A percentile compares a stretch with the other conserved stretches of the same genome.
phyloP scores from a whole-genome alignment of 2,329 filamentous ascomycete genomes.

The Pestalotiopsis sp. region DNA sequence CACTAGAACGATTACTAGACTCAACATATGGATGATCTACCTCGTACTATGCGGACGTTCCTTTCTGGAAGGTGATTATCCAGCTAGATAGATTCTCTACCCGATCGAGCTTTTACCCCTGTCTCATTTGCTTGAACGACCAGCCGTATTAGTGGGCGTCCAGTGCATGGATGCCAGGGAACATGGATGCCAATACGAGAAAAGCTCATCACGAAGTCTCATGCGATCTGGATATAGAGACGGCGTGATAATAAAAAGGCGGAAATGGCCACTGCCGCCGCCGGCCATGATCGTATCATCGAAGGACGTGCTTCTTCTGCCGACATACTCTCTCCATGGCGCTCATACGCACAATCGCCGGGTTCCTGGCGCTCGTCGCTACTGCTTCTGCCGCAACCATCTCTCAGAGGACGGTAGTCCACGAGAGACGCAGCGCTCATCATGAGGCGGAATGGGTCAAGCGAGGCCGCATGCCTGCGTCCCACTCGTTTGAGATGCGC shows the following conservation, averaged over 20 bases:
- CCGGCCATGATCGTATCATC: too few relatives aligned
- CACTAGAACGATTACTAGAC: too few relatives aligned
- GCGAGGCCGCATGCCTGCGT: background rate
- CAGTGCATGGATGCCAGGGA: background rate
- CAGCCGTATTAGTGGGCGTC: background rate
- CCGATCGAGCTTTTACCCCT: background rate
- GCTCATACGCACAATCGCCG: background rate
- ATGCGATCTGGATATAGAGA: background rate
- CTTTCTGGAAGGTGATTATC: background rate
- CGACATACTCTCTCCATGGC: background rate
- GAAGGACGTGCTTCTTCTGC: too few relatives aligned
- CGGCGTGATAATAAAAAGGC: background rate
- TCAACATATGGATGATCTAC: background rate
- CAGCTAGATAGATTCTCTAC: background rate
- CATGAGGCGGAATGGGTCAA: background rate
- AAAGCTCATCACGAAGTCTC: background rate
- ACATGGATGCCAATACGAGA: background rate
- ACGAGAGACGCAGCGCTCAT: background rate
- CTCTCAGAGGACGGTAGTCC: background rate
- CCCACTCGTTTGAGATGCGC: conserved; percentile 11
- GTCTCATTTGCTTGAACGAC: background rate
- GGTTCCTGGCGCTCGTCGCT: background rate
- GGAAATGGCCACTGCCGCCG: background rate
- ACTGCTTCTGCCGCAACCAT: background rate
- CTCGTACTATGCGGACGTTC: background rate